phyloP scores from a whole-genome alignment of 345 rosid species.

The Populus deltoides region DNA sequence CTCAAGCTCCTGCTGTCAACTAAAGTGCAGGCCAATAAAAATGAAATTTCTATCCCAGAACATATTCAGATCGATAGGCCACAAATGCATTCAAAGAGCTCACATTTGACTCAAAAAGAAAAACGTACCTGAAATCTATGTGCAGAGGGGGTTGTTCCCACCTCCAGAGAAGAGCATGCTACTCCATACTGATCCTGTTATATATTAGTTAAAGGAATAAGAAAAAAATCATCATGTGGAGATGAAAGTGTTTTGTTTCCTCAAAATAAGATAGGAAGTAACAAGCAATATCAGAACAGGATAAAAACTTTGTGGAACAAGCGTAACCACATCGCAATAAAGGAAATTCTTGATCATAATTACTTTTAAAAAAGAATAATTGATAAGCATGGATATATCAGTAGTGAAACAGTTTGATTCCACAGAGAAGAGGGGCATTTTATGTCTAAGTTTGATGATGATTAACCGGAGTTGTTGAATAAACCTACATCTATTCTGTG shows the following conservation, averaged over 20 bases:
- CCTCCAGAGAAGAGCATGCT: constrained; percentile 41
- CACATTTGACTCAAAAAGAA: background rate
- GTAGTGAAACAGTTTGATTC: background rate
- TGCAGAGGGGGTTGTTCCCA: constrained; percentile 51
- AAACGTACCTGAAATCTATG: constrained; percentile 75
- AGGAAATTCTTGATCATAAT: background rate
- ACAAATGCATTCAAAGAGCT: background rate
- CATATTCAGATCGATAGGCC: background rate
- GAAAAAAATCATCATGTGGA: background rate
- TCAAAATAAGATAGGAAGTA: background rate
- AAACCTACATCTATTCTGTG: background rate
- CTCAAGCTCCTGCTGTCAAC: too few species aligned
- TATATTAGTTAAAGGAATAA: background rate
- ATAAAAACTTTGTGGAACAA: background rate
- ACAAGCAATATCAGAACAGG: background rate
- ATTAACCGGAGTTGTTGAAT: background rate
- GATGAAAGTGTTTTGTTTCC: background rate
- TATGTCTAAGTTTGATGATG: background rate
- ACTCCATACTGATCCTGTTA: constrained; percentile 75
- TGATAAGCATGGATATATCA: background rate
- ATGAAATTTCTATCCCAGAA: background rate
- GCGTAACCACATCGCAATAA: background rate
- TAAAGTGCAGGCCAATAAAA: background rate
- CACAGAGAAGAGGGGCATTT: background rate
- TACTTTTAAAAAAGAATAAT: background rate